Percentiles rank a stretch among this genome's conserved stretches.
Evolutionary conservation across 148 eudicot species (phyloP).

Genomic region (Selenicereus undatus): DNA sequence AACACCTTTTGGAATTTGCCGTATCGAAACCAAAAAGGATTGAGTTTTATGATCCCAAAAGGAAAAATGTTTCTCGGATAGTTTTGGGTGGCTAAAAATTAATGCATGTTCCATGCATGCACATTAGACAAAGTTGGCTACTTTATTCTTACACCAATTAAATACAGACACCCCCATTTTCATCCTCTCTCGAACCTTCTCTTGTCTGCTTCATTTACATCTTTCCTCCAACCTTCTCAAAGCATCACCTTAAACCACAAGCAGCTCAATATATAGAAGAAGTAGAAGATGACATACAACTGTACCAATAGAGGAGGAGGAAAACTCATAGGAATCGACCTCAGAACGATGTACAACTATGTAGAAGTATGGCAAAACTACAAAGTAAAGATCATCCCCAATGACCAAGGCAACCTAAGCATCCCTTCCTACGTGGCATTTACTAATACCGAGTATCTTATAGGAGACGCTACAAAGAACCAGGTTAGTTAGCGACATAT

Average conservation of each 20-base stretch:
- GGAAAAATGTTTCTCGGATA: no score
- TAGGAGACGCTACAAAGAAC: constrained; percentile 18
- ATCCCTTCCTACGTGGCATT: constrained; percentile 21
- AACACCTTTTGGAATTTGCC: no score
- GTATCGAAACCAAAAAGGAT: no score
- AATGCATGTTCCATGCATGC: no score
- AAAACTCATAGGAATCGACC: constrained; percentile 18
- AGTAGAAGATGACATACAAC: neutral
- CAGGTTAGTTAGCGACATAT: neutral
- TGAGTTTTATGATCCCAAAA: no score
- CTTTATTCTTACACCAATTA: neutral
- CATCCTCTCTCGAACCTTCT: constrained; percentile 9
- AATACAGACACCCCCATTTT: constrained; percentile 15
- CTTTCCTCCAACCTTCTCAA: neutral
- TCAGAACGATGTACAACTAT: constrained; percentile 19
- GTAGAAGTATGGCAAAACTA: constrained; percentile 23
- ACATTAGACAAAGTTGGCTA: no score
- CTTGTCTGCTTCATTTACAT: neutral
- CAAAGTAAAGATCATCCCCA: constrained; percentile 20
- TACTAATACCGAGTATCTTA: constrained; percentile 16
- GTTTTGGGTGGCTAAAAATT: no score
- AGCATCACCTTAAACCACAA: neutral
- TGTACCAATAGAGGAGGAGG: neutral
- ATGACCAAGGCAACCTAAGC: constrained; percentile 22
- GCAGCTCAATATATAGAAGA: neutral